A percentile compares a stretch with the other conserved stretches of the same genome.
Evolutionary conservation across 225 moss, liverwort and hornwort genomes (phyloP).

Genomic region (Physcomitrium patens): DNA sequence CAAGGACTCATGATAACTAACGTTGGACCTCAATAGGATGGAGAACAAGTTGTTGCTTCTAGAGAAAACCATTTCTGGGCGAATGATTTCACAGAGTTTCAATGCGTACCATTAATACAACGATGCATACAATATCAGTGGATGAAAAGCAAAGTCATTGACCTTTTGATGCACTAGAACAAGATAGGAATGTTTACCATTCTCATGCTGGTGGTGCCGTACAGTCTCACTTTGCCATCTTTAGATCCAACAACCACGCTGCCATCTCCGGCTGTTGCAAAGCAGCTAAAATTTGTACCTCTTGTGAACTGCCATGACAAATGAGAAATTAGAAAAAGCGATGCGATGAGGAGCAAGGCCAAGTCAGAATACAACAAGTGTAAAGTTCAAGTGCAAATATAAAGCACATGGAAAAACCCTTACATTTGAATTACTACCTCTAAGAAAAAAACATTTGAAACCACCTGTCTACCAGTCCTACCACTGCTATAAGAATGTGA

Average conservation of each 20-base stretch:
- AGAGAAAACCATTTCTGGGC: background rate
- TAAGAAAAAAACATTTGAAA: background rate
- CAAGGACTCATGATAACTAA: background rate
- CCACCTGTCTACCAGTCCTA: background rate
- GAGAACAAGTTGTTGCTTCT: background rate
- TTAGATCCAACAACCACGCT: slow-evolving; percentile 91
- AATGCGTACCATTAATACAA: background rate
- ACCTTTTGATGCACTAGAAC: background rate
- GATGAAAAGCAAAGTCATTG: background rate
- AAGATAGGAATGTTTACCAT: slow-evolving; percentile 36
- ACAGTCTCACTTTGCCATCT: slow-evolving; percentile 94
- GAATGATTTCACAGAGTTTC: background rate
- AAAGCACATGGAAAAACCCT: background rate
- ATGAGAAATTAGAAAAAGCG: too few species aligned
- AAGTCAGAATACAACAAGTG: background rate
- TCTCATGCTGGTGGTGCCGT: slow-evolving; percentile 90
- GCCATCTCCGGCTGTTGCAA: slow-evolving; percentile 88
- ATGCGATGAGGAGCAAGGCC: too few species aligned
- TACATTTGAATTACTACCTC: background rate
- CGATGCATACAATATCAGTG: background rate
- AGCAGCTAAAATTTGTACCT: slow-evolving; percentile 90
- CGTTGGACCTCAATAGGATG: background rate
- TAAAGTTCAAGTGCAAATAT: background rate
- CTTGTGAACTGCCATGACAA: slow-evolving; percentile 61
- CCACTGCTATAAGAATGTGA: background rate